Conservation (phyloP, 352 stramenopile species). For the Thalassiosira sp. region DNA sequence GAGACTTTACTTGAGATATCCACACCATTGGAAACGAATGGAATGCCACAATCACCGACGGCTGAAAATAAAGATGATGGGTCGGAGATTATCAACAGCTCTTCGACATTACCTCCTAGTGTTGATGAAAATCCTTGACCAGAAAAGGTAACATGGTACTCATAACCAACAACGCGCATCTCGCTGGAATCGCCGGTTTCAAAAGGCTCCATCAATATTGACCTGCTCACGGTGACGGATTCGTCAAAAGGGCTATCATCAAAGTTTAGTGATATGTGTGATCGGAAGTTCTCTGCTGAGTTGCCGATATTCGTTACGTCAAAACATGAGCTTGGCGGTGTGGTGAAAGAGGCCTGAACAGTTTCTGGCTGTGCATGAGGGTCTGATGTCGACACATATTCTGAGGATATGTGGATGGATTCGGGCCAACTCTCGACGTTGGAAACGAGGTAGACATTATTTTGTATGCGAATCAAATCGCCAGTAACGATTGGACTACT, state of each 20-base stretch:
- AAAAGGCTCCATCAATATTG: conserved; percentile 55
- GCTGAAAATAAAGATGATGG: conserved; percentile 39
- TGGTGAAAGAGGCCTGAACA: conserved; percentile 60
- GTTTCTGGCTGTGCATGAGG: conserved; percentile 33
- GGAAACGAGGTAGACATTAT: conserved; percentile 60
- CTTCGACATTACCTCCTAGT: conserved; percentile 64
- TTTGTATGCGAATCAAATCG: conserved; percentile 71
- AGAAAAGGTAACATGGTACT: conserved; percentile 89
- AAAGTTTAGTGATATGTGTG: conserved; percentile 84
- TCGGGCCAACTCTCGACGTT: conserved; percentile 44
- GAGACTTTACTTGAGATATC: conserved; percentile 57
- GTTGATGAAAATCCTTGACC: conserved; percentile 79
- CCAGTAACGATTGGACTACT: conserved; percentile 38
- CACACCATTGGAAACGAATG: conserved; percentile 44
- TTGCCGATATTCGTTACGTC: conserved; percentile 72
- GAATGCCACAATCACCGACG: conserved; percentile 29
- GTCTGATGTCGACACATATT: conserved; percentile 62
- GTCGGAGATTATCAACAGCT: conserved; percentile 58
- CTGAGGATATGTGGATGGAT: conserved; percentile 50
- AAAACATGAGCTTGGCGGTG: conserved; percentile 74
- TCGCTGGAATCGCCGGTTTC: conserved; percentile 32
- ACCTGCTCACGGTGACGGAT: conserved; percentile 78
- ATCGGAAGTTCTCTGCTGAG: conserved; percentile 78
- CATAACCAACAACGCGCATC: conserved; percentile 60
- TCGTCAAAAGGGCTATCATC: conserved; percentile 77